A percentile compares a stretch with the other conserved stretches of the same genome.
phyloP scores from a whole-genome alignment of 495 filamentous ascomycete genomes.

The Penicillium paradoxum region DNA sequence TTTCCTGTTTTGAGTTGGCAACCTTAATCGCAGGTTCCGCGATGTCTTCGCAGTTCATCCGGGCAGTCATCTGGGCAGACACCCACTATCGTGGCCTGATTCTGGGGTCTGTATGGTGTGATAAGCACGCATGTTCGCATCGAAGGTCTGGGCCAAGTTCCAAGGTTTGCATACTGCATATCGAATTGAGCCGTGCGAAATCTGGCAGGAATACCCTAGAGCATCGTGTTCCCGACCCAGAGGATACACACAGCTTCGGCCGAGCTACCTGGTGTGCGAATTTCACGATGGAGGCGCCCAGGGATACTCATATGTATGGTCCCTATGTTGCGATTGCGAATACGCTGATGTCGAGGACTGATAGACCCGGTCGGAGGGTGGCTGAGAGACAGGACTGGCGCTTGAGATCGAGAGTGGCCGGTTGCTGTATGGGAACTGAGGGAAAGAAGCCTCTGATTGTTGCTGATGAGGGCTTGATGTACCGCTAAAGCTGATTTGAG shows the following conservation, averaged over 20 bases:
- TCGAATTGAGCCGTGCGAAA: too few relatives aligned
- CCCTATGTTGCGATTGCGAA: constrained; percentile 5
- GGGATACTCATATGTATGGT: constrained; percentile 12
- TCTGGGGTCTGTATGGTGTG: too few relatives aligned
- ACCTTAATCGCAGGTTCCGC: background rate
- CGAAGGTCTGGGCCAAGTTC: too few relatives aligned
- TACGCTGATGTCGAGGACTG: constrained; percentile 4
- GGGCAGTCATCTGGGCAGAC: too few relatives aligned
- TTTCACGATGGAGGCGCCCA: constrained; percentile 14
- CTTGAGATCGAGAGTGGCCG: constrained; percentile 3
- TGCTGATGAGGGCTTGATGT: background rate
- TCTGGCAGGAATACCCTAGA: too few relatives aligned
- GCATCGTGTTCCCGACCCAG: too few relatives aligned
- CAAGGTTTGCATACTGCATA: too few relatives aligned
- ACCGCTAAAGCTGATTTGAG: constrained; percentile 1
- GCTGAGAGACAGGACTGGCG: constrained; percentile 5
- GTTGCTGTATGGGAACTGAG: constrained; percentile 1
- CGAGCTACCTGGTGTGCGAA: too few relatives aligned
- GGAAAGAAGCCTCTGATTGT: background rate
- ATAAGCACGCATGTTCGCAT: too few relatives aligned
- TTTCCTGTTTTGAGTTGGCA: background rate
- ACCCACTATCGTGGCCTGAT: too few relatives aligned
- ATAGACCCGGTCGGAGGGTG: background rate
- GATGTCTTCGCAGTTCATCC: too few relatives aligned
- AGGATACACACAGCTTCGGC: too few relatives aligned